Conservation (phyloP, 2,329 filamentous ascomycete species). For the Penicillium paneum region DNA sequence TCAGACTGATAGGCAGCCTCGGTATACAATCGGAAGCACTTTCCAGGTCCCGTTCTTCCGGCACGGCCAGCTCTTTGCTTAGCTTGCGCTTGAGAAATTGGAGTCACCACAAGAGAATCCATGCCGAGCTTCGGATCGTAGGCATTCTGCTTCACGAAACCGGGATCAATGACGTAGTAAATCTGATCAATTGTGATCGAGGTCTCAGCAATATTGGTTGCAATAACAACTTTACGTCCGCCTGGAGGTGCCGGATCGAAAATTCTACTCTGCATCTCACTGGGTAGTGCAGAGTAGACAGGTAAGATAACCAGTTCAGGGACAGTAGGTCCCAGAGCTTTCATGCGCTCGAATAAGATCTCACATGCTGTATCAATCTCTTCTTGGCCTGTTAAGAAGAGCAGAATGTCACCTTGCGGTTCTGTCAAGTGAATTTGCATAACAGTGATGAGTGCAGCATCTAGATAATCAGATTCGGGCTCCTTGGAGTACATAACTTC, state of each 20-base stretch:
- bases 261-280: conserved; percentile 88
- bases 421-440: conserved; percentile 98
- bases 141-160: conserved; percentile 96
- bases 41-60: conserved; percentile 90
- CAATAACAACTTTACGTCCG: conserved; percentile 89
- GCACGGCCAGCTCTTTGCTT: conserved; percentile 91
- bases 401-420: conserved; percentile 85
- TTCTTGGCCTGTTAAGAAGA: conserved; percentile 95
- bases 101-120: conserved; percentile 93
- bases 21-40: conserved; percentile 93
- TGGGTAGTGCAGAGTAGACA: conserved; percentile 91
- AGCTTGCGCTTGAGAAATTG: conserved; percentile 93
- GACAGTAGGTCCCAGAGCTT: conserved; percentile 82
- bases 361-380: conserved; percentile 96
- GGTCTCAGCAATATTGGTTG: conserved; percentile 97
- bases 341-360: conserved; percentile 92
- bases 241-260: conserved; percentile 90
- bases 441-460: conserved; percentile 88
- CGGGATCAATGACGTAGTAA: conserved; percentile 94
- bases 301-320: conserved; percentile 90
- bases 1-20: conserved; percentile 94
- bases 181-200: conserved; percentile 98
- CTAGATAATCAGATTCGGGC: conserved; percentile 92
- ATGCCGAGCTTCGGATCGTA: conserved; percentile 97
- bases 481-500: conserved; percentile 94